A percentile compares a stretch with the other conserved stretches of the same genome.
These are phyloP conservation scores for Aspergillus transmontanensis DNA, from an alignment of 2,329 filamentous ascomycete species.

Conservation along the genomic window DNA sequence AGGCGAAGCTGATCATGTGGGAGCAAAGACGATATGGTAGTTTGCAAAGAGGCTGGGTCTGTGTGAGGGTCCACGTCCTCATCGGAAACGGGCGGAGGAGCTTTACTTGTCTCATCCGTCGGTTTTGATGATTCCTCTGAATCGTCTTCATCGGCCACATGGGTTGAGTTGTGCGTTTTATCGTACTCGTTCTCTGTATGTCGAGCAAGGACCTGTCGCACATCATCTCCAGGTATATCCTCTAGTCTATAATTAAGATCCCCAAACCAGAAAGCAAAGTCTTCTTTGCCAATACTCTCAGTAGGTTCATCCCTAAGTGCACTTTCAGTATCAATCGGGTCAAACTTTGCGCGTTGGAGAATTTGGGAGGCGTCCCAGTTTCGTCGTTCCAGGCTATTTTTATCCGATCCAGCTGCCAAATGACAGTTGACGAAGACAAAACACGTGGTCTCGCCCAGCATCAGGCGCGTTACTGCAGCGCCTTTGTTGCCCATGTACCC, in stretches of 20 bases:
- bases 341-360: conserved; percentile 72
- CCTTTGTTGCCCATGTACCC: conserved; percentile 98
- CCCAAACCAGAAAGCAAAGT: conserved; percentile 94
- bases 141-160: conserved; percentile 14
- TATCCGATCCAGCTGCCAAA: conserved; percentile 82
- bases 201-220: conserved; percentile 77
- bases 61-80: conserved; percentile 71
- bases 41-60: conserved; percentile 84
- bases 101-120: conserved; percentile 6
- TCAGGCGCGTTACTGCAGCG: conserved; percentile 75
- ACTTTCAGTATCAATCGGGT: conserved; percentile 69
- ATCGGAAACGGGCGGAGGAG: conserved; percentile 43
- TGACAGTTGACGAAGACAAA: conserved; percentile 92
- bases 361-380: conserved; percentile 91
- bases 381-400: conserved; percentile 74
- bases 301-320: conserved; percentile 55
- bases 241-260: conserved; percentile 94
- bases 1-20: conserved; percentile 84
- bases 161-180: conserved; percentile 44
- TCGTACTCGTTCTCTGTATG: conserved; percentile 81
- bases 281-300: conserved; percentile 80
- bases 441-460: conserved; percentile 86
- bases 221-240: conserved; percentile 85
- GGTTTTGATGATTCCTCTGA: conserved; percentile 3
- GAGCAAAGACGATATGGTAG: conserved; percentile 81